These are phyloP conservation scores for Drosera capensis DNA, from an alignment of 148 eudicot species.

Conservation along the genomic window DNA sequence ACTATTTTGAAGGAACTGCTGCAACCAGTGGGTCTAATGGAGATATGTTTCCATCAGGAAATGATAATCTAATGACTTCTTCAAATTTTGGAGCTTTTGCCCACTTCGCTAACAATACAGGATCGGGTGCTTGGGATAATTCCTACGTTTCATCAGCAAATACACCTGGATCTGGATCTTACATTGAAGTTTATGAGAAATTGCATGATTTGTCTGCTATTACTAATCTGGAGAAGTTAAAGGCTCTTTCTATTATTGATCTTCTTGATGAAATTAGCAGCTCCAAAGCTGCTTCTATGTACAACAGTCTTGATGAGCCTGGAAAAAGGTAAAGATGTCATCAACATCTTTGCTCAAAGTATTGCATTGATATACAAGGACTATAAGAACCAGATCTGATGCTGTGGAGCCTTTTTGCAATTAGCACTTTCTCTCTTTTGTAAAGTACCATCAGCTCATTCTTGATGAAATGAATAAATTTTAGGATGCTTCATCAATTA, in stretches of 20 bases:
- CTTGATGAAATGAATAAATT: background rate
- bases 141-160: constrained; percentile 23
- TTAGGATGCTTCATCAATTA: background rate
- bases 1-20: constrained; percentile 57
- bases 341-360: no score
- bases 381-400: no score
- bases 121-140: constrained; percentile 15
- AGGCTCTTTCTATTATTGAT: constrained; percentile 48
- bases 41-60: constrained; percentile 37
- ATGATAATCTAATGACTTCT: constrained; percentile 18
- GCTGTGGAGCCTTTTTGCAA: no score
- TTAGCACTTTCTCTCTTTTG: background rate
- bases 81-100: constrained; percentile 23
- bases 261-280: constrained; percentile 65
- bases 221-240: constrained; percentile 43
- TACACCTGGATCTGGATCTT: constrained; percentile 30
- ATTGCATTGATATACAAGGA: no score
- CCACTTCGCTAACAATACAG: constrained; percentile 17
- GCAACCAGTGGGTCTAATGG: constrained; percentile 19
- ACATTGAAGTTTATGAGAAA: constrained; percentile 41
- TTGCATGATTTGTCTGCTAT: constrained; percentile 22
- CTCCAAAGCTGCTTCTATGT: constrained; percentile 48
- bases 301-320: constrained; percentile 77
- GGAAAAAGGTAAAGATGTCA: constrained; percentile 69
- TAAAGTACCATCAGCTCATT: background rate